These are phyloP conservation scores for Aspergillus brasiliensis DNA, from an alignment of 2,329 filamentous ascomycete species.

Conservation along the genomic window DNA sequence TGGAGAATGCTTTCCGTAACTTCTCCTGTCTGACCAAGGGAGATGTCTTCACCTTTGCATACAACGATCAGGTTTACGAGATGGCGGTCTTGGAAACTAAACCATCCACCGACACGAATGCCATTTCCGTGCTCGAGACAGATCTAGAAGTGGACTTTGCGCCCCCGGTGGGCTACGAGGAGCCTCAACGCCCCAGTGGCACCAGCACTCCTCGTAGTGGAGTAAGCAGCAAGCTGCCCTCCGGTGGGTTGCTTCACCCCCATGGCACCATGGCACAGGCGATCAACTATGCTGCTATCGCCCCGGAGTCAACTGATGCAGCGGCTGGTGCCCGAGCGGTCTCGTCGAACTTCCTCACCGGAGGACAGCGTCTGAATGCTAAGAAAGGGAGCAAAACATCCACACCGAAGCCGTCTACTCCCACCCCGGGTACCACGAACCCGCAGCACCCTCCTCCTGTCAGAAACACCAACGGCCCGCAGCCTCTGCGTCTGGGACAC, in stretches of 20 bases:
- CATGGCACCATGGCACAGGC: slow-evolving; percentile 95
- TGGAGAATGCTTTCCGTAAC: slow-evolving; percentile 94
- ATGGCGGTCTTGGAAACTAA: slow-evolving; percentile 94
- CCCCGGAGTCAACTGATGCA: slow-evolving; percentile 70
- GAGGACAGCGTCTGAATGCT: slow-evolving; percentile 77
- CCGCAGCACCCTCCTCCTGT: slow-evolving; percentile 47
- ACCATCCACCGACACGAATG: slow-evolving; percentile 78
- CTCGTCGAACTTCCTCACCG: slow-evolving; percentile 75
- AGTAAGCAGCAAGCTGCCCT: slow-evolving; percentile 61
- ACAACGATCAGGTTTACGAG: slow-evolving; percentile 92
- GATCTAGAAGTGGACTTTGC: slow-evolving; percentile 97
- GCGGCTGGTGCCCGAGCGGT: slow-evolving; percentile 63
- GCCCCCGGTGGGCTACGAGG: slow-evolving; percentile 88
- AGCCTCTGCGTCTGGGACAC: slow-evolving; percentile 78
- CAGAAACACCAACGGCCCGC: slow-evolving; percentile 71
- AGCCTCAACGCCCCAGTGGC: slow-evolving; percentile 77
- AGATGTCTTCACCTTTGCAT: slow-evolving; percentile 93
- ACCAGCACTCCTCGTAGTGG: slow-evolving; percentile 79
- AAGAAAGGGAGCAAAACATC: slow-evolving; percentile 79
- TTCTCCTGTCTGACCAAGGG: slow-evolving; percentile 92
- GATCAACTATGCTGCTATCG: slow-evolving; percentile 95
- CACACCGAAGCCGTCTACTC: slow-evolving; percentile 73
- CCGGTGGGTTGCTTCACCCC: slow-evolving; percentile 74
- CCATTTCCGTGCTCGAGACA: slow-evolving; percentile 90
- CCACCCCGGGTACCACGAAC: slow-evolving; percentile 62